These are phyloP conservation scores for Beauveria sp. DNA, from an alignment of 2,329 filamentous ascomycete species.

Conservation along the genomic window DNA sequence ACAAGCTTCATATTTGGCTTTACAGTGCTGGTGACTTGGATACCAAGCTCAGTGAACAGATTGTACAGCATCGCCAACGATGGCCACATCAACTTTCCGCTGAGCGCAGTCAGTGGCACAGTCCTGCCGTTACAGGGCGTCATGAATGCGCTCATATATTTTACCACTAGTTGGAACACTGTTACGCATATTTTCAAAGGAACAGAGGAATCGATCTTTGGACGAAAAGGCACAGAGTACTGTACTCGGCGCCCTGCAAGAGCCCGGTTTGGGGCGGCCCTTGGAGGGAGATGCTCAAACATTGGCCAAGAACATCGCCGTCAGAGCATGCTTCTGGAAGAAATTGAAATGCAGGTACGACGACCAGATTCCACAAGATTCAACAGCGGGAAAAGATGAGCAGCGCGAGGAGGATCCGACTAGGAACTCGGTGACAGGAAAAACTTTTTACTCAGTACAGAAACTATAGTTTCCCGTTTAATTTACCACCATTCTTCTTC, in stretches of 20 bases:
- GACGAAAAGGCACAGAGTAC: conserved; percentile 1
- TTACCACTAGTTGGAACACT: conserved; percentile 51
- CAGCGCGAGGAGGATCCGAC: neutral
- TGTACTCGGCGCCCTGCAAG: neutral
- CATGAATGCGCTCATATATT: conserved; percentile 74
- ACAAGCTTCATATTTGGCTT: conserved; percentile 55
- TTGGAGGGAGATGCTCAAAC: neutral
- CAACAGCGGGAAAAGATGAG: neutral
- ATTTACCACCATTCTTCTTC: neutral
- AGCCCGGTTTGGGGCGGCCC: neutral
- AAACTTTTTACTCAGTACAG: neutral
- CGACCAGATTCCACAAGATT: neutral
- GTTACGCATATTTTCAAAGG: conserved; percentile 21
- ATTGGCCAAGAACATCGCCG: neutral
- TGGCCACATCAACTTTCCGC: conserved; percentile 46
- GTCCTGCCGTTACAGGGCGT: conserved; percentile 72
- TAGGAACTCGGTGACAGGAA: neutral
- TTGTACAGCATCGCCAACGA: conserved; percentile 56
- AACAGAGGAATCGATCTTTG: conserved; percentile 14
- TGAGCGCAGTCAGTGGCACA: conserved; percentile 62
- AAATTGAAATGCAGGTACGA: neutral
- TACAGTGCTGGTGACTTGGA: conserved; percentile 53
- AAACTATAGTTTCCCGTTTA: neutral
- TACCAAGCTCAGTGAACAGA: conserved; percentile 63
- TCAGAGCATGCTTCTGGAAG: neutral